A percentile compares a stretch with the other conserved stretches of the same genome.
These are phyloP conservation scores for Mycotypha africana DNA, from an alignment of 371 early-diverging fungal genomes.

Conservation along the genomic window DNA sequence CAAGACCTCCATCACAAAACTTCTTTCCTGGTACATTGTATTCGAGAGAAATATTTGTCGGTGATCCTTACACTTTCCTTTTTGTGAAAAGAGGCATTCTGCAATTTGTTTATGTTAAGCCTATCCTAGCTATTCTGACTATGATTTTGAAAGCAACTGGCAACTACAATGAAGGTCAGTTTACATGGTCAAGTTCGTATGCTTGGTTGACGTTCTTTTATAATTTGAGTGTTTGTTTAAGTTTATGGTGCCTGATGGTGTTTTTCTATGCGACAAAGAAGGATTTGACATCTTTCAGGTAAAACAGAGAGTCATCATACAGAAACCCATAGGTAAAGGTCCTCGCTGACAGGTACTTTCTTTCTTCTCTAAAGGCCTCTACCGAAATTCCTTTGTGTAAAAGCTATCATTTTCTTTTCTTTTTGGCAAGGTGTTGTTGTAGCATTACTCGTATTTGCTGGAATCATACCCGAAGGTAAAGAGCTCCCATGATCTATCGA, in stretches of 20 bases:
- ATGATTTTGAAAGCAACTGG: constrained; percentile 74
- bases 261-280: constrained; percentile 83
- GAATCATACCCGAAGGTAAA: constrained; percentile 66
- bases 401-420: constrained; percentile 92
- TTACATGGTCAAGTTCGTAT: constrained; percentile 68
- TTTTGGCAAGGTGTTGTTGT: constrained; percentile 95
- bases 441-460: constrained; percentile 73
- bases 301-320: constrained; percentile 6
- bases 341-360: too few species aligned
- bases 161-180: constrained; percentile 78
- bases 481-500: too few species aligned
- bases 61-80: constrained; percentile 85
- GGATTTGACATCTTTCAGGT: constrained; percentile 79
- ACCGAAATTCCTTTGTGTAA: constrained; percentile 93
- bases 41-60: constrained; percentile 78
- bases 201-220: constrained; percentile 81
- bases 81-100: constrained; percentile 89
- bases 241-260: constrained; percentile 84
- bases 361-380: constrained; percentile 58
- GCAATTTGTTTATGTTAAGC: constrained; percentile 91
- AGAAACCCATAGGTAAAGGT: too few species aligned
- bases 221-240: constrained; percentile 80
- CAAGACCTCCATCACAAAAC: constrained; percentile 72
- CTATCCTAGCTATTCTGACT: constrained; percentile 71
- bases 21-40: constrained; percentile 80